phyloP scores from a whole-genome alignment of 1,284 basidiomycete genomes.

The Rhodotorula sp. region DNA sequence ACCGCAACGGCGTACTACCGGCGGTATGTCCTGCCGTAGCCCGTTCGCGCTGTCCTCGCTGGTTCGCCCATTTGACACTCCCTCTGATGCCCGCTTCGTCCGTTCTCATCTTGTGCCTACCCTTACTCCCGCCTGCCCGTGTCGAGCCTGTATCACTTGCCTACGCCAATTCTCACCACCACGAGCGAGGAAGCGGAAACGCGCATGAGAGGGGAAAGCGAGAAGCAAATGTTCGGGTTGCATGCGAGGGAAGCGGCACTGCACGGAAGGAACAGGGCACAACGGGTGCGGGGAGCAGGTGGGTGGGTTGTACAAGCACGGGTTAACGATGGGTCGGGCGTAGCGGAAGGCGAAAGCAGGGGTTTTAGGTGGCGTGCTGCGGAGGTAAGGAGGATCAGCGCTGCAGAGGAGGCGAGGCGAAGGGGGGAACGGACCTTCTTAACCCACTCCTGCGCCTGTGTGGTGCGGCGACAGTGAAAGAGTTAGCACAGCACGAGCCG shows the following conservation, averaged over 20 bases:
- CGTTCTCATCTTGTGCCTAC: neutral
- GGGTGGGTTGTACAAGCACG: neutral
- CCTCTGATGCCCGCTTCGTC: neutral
- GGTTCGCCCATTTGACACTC: neutral
- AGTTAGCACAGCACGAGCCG: neutral
- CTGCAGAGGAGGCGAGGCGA: too few species aligned
- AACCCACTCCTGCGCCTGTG: constrained; percentile 45
- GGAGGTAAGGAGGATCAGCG: neutral
- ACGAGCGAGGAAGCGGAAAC: too few species aligned
- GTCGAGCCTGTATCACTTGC: neutral
- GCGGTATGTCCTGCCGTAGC: neutral
- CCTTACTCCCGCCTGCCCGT: too few species aligned
- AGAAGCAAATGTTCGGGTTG: neutral
- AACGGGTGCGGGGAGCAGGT: neutral
- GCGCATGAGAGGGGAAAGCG: neutral
- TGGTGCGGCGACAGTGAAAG: too few species aligned
- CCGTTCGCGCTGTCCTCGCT: neutral
- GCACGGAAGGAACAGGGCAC: neutral
- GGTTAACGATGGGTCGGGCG: neutral
- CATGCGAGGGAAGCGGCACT: neutral
- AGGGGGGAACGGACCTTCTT: constrained; percentile 40
- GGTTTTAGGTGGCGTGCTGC: neutral
- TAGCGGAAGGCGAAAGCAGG: neutral
- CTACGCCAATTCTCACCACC: neutral
- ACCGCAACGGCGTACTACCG: constrained; percentile 7